phyloP scores from a whole-genome alignment of 371 early-diverging fungal species.

The Coemansia sp. region DNA sequence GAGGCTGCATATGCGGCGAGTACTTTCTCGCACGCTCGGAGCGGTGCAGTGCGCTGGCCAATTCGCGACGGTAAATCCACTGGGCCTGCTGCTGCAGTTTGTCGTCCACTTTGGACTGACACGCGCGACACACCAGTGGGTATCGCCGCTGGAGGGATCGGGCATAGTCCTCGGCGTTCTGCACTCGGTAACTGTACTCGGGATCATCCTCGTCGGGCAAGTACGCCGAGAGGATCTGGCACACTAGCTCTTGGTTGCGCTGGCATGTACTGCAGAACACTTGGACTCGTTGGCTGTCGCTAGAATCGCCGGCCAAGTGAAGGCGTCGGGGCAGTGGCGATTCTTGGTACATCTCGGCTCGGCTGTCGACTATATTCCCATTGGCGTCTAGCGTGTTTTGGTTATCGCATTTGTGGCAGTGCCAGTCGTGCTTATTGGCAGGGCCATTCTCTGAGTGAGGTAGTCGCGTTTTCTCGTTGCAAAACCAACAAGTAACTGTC shows the following conservation, averaged over 20 bases:
- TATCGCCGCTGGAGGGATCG: conserved; percentile 24
- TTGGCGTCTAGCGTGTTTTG: conserved; percentile 32
- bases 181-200: conserved; percentile 15
- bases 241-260: conserved; percentile 44
- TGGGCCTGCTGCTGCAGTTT: conserved; percentile 34
- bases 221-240: conserved; percentile 35
- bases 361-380: conserved; percentile 32
- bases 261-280: conserved; percentile 40
- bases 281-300: not conserved
- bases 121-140: conserved; percentile 33
- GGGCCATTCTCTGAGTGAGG: not conserved
- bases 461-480: conserved; percentile 29
- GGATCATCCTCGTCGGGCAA: conserved; percentile 41
- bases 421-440: conserved; percentile 26
- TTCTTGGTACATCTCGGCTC: conserved; percentile 36
- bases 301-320: conserved; percentile 6
- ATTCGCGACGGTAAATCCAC: conserved; percentile 28
- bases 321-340: conserved; percentile 12
- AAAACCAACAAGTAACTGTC: conserved; percentile 47
- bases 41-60: conserved; percentile 30
- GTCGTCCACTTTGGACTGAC: conserved; percentile 34
- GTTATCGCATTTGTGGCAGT: conserved; percentile 33
- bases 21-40: conserved; percentile 21
- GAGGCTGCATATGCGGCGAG: conserved; percentile 18
- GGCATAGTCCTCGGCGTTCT: conserved; percentile 29